Evolutionary conservation across 2,329 filamentous ascomycete genomes (phyloP), one percentile per base, ranked within the genome.

Genomic region (Dryadomyces sulphureus): DNA sequence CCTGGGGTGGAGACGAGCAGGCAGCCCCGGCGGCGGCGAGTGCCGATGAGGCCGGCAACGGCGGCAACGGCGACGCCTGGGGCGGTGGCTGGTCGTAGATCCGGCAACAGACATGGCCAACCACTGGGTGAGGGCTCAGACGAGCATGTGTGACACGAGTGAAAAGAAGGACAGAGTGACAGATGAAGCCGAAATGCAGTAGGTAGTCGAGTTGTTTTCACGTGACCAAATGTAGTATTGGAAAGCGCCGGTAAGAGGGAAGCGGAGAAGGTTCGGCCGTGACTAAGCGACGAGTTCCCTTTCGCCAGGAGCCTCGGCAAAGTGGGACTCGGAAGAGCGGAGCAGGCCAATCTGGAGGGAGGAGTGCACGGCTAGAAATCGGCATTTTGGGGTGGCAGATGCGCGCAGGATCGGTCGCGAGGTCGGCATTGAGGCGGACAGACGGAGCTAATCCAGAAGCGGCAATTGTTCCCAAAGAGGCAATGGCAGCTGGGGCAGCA

Each of bases 381-480:
- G 9, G 21, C 22, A 12, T 32, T 19, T 38, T 39, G 42, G 27
- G n/a, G n/a, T n/a, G n/a, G n/a, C n/a, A n/a, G n/a, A n/a, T n/a
- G n/a, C n/a, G n/a, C n/a, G 42, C 45, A 39, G 35, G 30, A 14
- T 47, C 45, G 49, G 49, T 36, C 39, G 45, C 45, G 45, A 46
- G 8, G n/a, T 46, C 45, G 45, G 45, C 45, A 41, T 17, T 17
- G 11, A 7, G 9, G 1, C 2, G 1, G 8, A 22, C 5, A 14
- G 2, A 1, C 19, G 14, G 41, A 7, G 22, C 48, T 49, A 50
- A 47, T 35, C 49, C 47, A 4, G 7, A 46, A 46, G 11, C 41
- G 44, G 50, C 7, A 52, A 50, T 42, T 49, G 50, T 52, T 39
- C 50, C 49, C 41, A 50, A 52, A 50, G 30, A 50, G 50, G 50